phyloP scores from a whole-genome alignment of 2,329 filamentous ascomycete genomes.

The Alternaria atra region DNA sequence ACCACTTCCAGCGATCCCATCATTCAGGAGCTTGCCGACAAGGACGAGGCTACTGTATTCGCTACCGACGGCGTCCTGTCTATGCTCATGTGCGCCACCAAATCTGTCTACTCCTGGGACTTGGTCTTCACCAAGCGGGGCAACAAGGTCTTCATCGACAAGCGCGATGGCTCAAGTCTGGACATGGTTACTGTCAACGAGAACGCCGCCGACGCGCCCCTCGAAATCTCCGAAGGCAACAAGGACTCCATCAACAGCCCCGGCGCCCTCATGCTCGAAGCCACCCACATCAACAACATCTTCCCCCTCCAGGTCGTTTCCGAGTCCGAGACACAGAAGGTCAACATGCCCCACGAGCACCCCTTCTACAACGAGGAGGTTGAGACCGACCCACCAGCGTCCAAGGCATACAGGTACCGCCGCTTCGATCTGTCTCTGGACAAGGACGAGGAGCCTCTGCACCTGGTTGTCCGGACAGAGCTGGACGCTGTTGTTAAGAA shows the following conservation, averaged over 20 bases:
- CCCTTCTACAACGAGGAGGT: constrained; percentile 96
- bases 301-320: constrained; percentile 94
- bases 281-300: constrained; percentile 99
- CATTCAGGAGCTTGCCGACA: constrained; percentile 95
- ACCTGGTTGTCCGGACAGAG: constrained; percentile 93
- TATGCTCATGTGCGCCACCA: constrained; percentile 98
- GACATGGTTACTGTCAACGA: constrained; percentile 99
- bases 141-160: constrained; percentile 98
- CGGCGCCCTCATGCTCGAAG: constrained; percentile 90
- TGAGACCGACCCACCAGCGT: constrained; percentile 91
- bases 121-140: constrained; percentile 91
- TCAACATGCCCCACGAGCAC: constrained; percentile 87
- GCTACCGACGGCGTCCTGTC: constrained; percentile 96
- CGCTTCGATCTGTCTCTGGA: constrained; percentile 95
- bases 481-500: constrained; percentile 96
- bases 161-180: constrained; percentile 91
- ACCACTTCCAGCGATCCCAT: constrained; percentile 95
- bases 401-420: constrained; percentile 98
- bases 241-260: constrained; percentile 97
- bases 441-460: constrained; percentile 87
- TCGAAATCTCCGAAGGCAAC: constrained; percentile 89
- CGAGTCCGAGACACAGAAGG: constrained; percentile 80
- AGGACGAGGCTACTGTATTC: constrained; percentile 95
- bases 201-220: constrained; percentile 92
- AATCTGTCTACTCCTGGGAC: constrained; percentile 98